Evolutionary conservation across 176 grass and related monocot species (phyloP).

Genomic region (Zoysia japonica): DNA sequence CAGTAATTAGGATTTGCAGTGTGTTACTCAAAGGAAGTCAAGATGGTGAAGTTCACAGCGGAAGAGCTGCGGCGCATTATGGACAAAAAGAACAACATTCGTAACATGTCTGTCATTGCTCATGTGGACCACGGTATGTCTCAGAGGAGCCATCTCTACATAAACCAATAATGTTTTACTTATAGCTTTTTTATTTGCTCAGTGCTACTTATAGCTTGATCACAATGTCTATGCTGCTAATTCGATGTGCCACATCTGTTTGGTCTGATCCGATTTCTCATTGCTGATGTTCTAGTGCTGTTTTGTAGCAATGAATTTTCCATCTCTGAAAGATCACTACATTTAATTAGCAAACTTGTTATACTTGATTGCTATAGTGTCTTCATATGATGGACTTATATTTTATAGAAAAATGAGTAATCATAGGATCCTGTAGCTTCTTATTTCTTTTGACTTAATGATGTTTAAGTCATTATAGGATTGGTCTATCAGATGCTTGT

Average conservation of each 20-base stretch:
- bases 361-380: background rate
- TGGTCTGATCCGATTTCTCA: background rate
- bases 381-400: background rate
- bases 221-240: background rate
- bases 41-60: slow-evolving; percentile 94
- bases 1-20: slow-evolving; percentile 22
- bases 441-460: background rate
- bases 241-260: background rate
- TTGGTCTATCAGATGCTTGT: background rate
- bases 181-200: too few species aligned
- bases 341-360: background rate
- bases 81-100: slow-evolving; percentile 87
- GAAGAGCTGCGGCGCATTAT: slow-evolving; percentile 85
- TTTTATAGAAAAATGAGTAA: too few species aligned
- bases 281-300: background rate
- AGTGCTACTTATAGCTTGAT: background rate
- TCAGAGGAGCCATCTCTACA: too few species aligned
- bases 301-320: background rate
- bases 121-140: slow-evolving; percentile 80
- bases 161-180: too few species aligned
- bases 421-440: background rate
- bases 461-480: background rate
- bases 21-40: slow-evolving; percentile 48
- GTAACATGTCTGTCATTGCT: slow-evolving; percentile 91
- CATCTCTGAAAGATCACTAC: background rate